Base-by-base conservation (phyloP, 257 asterid genomes). In the Nicotiana tabacum region DNA sequence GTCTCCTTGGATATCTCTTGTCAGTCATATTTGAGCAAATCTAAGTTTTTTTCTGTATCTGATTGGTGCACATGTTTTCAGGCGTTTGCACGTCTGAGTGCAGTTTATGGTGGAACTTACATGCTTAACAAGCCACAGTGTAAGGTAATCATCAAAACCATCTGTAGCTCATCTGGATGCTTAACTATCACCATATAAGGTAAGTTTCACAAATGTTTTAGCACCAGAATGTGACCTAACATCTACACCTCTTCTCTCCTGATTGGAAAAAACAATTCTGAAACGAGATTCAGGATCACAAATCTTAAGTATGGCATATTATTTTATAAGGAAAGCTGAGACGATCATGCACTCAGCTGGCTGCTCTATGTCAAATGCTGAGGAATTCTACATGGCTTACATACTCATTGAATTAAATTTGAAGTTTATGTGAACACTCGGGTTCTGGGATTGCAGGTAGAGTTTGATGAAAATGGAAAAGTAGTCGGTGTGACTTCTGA, bases 81-180 rank as follows among this genome's bases (percentile, higher is more conserved):
- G 99, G 99, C 98, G 29, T 96, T 96, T 88, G 98, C 99, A 70
- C 98, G 99, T 76, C 93, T 96, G 17, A 96, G 99, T 87, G 99
- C 98, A 57, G 99, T 96, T 85, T 96, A 96, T 88, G 99, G 99
- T 29, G 99, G 99, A 76, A 94, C 98, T 17, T 96, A 96, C 91
- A 96, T 96, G 99, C 93, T 96, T 69, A 94, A 90, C 92, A 96
- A 94, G 91, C 98, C 99, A 30, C 88, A 93, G 64, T 96, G 99
- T 83, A 91, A 93, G 99, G 98, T 94, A 89, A 85, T 35, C 46
- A n/a, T 51, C 16, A 5, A 21, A 27, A 66, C 12, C 35, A 81
- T 53, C 74, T 81, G 66, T 81, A 60, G 64, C 16, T 48, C 77
- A 30, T 27, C 32, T 48, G 9, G 6, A 81, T 65, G 60, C 77